A percentile compares a stretch with the other conserved stretches of the same genome.
phyloP scores from a whole-genome alignment of 2,329 filamentous ascomycete species.

The Verticillium klebahnii region DNA sequence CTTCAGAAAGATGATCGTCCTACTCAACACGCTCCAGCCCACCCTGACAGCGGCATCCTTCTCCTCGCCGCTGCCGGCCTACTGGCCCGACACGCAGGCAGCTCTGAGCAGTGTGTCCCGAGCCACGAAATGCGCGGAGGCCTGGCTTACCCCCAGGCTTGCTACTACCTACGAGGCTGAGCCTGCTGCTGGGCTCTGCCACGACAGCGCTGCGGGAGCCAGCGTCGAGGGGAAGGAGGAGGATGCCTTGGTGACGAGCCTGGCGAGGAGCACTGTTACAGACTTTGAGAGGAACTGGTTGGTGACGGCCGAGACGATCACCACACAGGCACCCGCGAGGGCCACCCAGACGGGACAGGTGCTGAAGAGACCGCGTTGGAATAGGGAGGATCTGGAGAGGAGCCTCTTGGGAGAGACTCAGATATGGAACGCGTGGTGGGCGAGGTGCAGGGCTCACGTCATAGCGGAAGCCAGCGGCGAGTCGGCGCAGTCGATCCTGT shows the following conservation, averaged over 20 bases:
- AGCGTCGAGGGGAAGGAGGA: slow-evolving; percentile 11
- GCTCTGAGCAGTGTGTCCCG: slow-evolving; percentile 1
- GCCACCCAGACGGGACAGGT: slow-evolving; percentile 31
- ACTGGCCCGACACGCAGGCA: slow-evolving; percentile 8
- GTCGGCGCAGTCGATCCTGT: neutral
- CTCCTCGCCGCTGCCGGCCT: neutral
- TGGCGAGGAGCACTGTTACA: slow-evolving; percentile 35
- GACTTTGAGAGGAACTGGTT: slow-evolving; percentile 44
- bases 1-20: slow-evolving; percentile 13
- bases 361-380: slow-evolving; percentile 25
- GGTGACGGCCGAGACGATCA: slow-evolving; percentile 24
- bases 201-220: slow-evolving; percentile 6
- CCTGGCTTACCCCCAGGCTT: slow-evolving; percentile 1
- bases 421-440: slow-evolving; percentile 3
- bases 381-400: slow-evolving; percentile 20
- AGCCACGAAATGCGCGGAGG: slow-evolving; percentile 5
- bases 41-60: slow-evolving; percentile 12
- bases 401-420: slow-evolving; percentile 19
- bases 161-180: neutral
- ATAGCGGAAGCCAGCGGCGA: neutral
- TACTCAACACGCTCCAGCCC: slow-evolving; percentile 14
- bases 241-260: slow-evolving; percentile 27
- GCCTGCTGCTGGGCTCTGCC: slow-evolving; percentile 15
- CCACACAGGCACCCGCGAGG: slow-evolving; percentile 31
- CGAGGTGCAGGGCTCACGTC: neutral